Percentiles rank a stretch among this genome's conserved stretches.
These are phyloP conservation scores for Amauroascus verrucosus DNA, from an alignment of 2,329 filamentous ascomycete genomes.

Conservation along the genomic window DNA sequence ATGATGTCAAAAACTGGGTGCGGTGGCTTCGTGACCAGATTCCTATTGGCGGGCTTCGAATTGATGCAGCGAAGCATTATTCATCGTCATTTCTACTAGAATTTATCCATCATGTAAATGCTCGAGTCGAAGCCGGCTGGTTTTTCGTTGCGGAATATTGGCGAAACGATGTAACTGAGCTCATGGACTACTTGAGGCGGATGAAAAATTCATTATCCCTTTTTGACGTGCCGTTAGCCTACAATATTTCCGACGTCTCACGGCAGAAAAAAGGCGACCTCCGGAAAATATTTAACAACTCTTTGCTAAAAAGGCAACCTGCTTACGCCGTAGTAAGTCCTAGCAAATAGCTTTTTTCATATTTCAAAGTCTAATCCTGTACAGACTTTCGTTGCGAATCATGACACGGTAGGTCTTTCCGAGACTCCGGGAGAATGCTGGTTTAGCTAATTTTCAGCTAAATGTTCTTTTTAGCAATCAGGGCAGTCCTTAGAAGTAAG, in stretches of 20 bases:
- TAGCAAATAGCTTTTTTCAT: not conserved
- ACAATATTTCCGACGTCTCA: constrained; percentile 55
- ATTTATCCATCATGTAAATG: constrained; percentile 51
- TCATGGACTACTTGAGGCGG: constrained; percentile 48
- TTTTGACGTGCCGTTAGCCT: constrained; percentile 59
- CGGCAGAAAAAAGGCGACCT: constrained; percentile 50
- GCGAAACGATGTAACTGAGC: constrained; percentile 47
- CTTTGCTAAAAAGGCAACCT: constrained; percentile 47
- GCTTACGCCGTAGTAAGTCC: constrained; percentile 47
- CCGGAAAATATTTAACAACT: constrained; percentile 51
- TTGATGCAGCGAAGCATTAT: constrained; percentile 66
- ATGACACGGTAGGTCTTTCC: constrained; percentile 47
- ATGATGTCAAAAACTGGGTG: constrained; percentile 58
- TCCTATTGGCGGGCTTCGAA: constrained; percentile 54
- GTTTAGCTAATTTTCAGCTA: too few species aligned
- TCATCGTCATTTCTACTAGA: constrained; percentile 54
- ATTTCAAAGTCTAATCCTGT: not conserved
- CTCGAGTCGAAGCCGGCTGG: constrained; percentile 43
- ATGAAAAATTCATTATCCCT: constrained; percentile 51
- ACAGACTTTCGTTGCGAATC: constrained; percentile 59
- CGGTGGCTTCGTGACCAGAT: constrained; percentile 55
- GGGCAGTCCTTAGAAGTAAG: constrained; percentile 51
- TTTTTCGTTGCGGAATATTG: constrained; percentile 64
- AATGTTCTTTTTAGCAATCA: constrained; percentile 39
- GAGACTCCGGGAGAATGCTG: not conserved